Conservation (phyloP, 2,329 filamentous ascomycete species). For the Talaromyces marneffei region DNA sequence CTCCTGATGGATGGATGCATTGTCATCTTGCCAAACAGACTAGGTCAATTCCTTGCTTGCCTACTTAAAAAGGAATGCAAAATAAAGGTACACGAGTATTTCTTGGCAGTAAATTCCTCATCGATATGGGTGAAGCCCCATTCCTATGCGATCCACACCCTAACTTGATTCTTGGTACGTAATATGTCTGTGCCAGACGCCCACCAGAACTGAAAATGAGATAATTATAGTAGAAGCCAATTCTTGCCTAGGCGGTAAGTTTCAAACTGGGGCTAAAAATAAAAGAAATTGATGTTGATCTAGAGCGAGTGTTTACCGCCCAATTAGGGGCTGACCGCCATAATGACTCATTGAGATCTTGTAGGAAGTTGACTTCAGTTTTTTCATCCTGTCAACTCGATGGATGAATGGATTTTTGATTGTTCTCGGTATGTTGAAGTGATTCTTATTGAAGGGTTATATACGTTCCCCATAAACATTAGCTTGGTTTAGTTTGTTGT, state of each 20-base stretch:
- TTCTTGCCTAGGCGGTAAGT: not conserved
- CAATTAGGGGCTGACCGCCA: conserved; percentile 7
- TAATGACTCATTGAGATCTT: conserved; percentile 1
- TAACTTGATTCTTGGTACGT: not conserved
- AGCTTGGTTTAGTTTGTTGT: not conserved
- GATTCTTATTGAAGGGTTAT: not conserved
- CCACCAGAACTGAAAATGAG: not conserved
- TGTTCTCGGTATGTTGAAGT: not conserved
- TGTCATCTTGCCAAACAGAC: not conserved
- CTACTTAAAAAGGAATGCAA: not conserved
- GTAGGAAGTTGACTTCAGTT: not conserved
- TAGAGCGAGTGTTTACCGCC: not conserved
- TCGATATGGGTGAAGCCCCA: not conserved
- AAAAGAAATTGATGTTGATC: not conserved
- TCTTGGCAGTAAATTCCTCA: not conserved
- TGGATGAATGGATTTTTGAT: not conserved
- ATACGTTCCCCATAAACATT: not conserved
- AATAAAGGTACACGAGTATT: not conserved
- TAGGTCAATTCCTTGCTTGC: not conserved
- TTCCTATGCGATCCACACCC: not conserved
- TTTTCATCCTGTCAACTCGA: not conserved
- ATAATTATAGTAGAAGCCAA: not conserved
- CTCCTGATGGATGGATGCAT: not conserved
- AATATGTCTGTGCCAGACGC: not conserved
- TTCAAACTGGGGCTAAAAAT: not conserved